Conservation (phyloP, 1,139 yeast genomes). For the Suhomyces coccinellae region DNA sequence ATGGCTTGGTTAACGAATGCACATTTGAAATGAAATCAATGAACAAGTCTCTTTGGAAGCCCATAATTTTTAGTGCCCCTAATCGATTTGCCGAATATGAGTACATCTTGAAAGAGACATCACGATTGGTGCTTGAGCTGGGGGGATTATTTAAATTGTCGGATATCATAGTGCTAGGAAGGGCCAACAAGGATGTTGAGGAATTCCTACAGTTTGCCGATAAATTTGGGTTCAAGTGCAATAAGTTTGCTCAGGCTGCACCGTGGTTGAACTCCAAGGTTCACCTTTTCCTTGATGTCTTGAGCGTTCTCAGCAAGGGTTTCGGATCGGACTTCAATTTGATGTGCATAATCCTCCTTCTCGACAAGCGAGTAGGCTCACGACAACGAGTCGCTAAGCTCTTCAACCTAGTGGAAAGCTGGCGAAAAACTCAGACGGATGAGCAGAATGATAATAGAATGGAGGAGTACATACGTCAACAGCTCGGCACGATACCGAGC, state of each 20-base stretch:
- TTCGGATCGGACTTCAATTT: slow-evolving; percentile 37
- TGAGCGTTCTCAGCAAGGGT: slow-evolving; percentile 40
- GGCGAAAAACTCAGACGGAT: slow-evolving; percentile 3
- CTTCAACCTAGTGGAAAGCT: slow-evolving; percentile 21
- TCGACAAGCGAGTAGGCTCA: slow-evolving; percentile 31
- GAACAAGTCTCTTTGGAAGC: slow-evolving; percentile 28
- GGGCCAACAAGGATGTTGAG: slow-evolving; percentile 56
- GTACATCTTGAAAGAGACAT: slow-evolving; percentile 47
- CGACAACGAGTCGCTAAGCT: slow-evolving; percentile 27
- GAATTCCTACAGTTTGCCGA: slow-evolving; percentile 41
- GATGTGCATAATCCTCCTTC: slow-evolving; percentile 26
- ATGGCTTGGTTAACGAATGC: slow-evolving; percentile 1
- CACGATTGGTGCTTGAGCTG: slow-evolving; percentile 43
- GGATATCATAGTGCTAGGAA: slow-evolving; percentile 57
- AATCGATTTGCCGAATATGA: slow-evolving; percentile 37
- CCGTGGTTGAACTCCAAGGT: slow-evolving; percentile 56
- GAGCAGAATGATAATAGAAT: slow-evolving; percentile 4
- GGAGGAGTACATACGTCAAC: slow-evolving; percentile 11
- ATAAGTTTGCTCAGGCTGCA: slow-evolving; percentile 48
- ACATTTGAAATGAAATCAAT: slow-evolving; percentile 16
- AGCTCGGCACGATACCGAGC: not conserved
- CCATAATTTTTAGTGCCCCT: slow-evolving; percentile 24
- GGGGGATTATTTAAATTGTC: slow-evolving; percentile 46
- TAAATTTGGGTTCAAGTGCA: slow-evolving; percentile 42
- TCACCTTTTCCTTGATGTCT: slow-evolving; percentile 50